Evolutionary conservation across 352 stramenopile genomes (phyloP).

Genomic region (Phytophthora constricta): DNA sequence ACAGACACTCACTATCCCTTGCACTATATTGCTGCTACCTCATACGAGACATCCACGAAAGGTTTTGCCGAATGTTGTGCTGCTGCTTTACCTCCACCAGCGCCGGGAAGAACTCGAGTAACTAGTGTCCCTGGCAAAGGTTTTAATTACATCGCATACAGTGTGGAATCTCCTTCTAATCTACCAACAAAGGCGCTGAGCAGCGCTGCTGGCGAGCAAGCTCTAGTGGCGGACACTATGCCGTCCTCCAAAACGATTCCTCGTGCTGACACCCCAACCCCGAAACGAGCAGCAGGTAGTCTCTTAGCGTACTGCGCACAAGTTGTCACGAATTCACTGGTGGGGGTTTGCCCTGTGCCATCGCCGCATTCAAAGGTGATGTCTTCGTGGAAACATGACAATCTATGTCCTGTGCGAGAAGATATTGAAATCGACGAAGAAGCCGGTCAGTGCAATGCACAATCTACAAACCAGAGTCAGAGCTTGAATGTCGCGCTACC

Average conservation of each 20-base stretch:
- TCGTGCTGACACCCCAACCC: conserved; percentile 8
- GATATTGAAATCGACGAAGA: conserved; percentile 30
- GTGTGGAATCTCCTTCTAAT: conserved; percentile 8
- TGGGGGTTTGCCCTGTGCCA: conserved; percentile 15
- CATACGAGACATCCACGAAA: conserved; percentile 3
- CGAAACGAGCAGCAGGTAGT: conserved; percentile 34
- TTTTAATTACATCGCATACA: conserved; percentile 25
- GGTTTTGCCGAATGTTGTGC: not conserved
- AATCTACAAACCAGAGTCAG: not conserved
- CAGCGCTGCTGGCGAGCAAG: conserved; percentile 7
- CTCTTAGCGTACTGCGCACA: conserved; percentile 57
- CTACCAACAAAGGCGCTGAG: not conserved
- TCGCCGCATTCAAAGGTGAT: conserved; percentile 38
- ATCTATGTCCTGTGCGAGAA: conserved; percentile 17
- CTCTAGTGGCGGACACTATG: conserved; percentile 20
- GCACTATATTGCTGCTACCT: conserved; percentile 16
- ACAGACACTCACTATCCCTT: conserved; percentile 4
- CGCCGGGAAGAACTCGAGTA: conserved; percentile 20
- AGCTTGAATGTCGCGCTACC: conserved; percentile 21
- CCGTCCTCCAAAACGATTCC: conserved; percentile 5
- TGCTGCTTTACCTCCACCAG: conserved; percentile 16
- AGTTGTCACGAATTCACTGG: conserved; percentile 39
- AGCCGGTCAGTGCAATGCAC: conserved; percentile 16
- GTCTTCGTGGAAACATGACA: conserved; percentile 41
- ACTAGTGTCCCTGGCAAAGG: conserved; percentile 22